Conservation (phyloP, 1,284 basidiomycete genomes). For the Cronartium quercuum region DNA sequence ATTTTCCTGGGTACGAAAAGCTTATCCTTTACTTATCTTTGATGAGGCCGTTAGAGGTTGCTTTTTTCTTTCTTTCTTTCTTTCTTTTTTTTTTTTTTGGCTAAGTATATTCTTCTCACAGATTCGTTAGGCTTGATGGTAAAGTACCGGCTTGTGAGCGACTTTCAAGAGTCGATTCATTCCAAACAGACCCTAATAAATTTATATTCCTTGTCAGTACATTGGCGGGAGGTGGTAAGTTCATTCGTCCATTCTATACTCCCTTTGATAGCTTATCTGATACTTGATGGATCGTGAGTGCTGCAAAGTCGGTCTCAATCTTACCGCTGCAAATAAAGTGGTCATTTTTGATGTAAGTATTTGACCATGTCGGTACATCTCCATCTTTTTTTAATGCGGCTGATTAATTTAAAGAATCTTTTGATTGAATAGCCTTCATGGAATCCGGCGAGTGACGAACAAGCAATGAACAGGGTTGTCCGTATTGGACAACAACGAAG, state of each 20-base stretch:
- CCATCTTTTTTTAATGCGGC: neutral
- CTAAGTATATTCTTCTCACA: neutral
- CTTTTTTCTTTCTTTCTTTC: neutral
- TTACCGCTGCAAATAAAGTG: slow-evolving; percentile 36
- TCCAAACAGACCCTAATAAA: slow-evolving; percentile 17
- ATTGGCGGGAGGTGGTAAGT: slow-evolving; percentile 34
- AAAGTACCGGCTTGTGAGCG: slow-evolving; percentile 17
- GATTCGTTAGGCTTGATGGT: slow-evolving; percentile 33
- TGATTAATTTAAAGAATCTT: neutral
- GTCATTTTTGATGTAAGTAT: slow-evolving; percentile 28
- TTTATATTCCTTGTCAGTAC: slow-evolving; percentile 36
- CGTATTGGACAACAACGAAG: slow-evolving; percentile 30
- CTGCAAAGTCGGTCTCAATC: slow-evolving; percentile 22
- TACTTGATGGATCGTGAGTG: neutral
- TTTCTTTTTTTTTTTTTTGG: neutral
- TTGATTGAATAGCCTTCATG: slow-evolving; percentile 19
- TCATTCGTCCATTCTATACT: neutral
- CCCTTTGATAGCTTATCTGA: neutral
- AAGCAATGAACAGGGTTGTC: slow-evolving; percentile 35
- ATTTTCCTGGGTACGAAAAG: slow-evolving; percentile 25
- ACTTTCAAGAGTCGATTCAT: slow-evolving; percentile 18
- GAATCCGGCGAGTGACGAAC: slow-evolving; percentile 32
- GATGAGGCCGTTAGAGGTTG: too few relatives aligned
- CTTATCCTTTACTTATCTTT: too few relatives aligned
- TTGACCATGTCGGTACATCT: neutral